Evolutionary conservation across 768 basidiomycete species (phyloP).

Genomic region (Rhizopogon roseolus): DNA sequence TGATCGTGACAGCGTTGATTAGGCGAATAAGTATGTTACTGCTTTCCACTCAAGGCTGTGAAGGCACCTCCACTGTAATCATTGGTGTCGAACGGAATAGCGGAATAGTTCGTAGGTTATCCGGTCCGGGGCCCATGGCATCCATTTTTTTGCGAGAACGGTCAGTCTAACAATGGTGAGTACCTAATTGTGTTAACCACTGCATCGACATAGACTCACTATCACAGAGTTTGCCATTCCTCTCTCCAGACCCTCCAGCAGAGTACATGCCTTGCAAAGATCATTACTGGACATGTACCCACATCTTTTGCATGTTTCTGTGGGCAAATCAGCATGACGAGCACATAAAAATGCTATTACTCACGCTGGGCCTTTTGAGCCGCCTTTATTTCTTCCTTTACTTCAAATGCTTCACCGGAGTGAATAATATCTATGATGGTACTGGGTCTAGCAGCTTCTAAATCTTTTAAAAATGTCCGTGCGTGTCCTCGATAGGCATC

Average conservation of each 20-base stretch:
- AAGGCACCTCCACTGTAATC: constrained; percentile 35
- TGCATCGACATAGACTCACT: constrained; percentile 34
- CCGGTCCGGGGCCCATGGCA: constrained; percentile 52
- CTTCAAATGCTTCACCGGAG: constrained; percentile 88
- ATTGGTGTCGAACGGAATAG: constrained; percentile 47
- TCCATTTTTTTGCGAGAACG: constrained; percentile 60
- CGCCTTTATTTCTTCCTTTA: constrained; percentile 80
- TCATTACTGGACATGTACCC: constrained; percentile 96
- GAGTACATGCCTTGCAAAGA: constrained; percentile 92
- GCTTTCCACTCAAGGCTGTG: not conserved
- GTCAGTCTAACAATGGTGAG: constrained; percentile 49
- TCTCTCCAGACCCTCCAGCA: constrained; percentile 86
- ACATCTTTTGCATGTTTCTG: constrained; percentile 89
- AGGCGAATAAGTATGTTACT: not conserved
- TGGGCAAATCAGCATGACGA: constrained; percentile 3
- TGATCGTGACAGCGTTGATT: not conserved
- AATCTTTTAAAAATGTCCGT: constrained; percentile 87
- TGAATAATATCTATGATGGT: constrained; percentile 98
- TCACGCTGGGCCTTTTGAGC: constrained; percentile 81
- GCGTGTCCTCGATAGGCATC: constrained; percentile 98
- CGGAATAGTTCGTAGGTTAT: constrained; percentile 75
- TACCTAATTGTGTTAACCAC: not conserved
- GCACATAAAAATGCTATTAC: constrained; percentile 22
- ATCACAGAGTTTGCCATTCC: constrained; percentile 65
- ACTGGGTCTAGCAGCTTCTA: constrained; percentile 90